Conservation (phyloP, 257 asterid genomes). For the Solanum commersonii region DNA sequence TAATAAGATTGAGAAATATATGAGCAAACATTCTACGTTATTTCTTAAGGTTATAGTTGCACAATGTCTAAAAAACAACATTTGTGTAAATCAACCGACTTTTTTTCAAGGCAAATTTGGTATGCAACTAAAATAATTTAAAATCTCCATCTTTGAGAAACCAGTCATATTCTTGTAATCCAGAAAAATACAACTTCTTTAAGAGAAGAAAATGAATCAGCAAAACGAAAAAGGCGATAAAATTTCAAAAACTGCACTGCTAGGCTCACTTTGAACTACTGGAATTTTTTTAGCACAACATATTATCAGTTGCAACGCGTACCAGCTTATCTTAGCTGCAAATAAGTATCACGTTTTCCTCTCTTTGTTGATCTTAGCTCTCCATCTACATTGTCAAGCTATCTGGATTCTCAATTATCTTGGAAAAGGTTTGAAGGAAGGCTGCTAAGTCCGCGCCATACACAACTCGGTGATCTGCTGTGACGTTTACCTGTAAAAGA, state of each 20-base stretch:
- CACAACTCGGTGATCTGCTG: constrained; percentile 76
- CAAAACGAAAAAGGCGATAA: not conserved
- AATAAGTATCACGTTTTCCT: no score
- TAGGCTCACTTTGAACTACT: not conserved
- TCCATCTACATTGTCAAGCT: constrained; percentile 63
- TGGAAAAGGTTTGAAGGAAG: constrained; percentile 64
- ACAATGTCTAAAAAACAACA: not conserved
- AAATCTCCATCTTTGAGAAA: not conserved
- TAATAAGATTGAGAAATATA: no score
- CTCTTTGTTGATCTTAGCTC: not conserved
- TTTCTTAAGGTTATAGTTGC: not conserved
- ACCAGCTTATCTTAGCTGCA: not conserved
- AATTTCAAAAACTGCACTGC: not conserved
- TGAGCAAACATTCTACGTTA: not conserved
- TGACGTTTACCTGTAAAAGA: constrained; percentile 56
- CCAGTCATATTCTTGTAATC: not conserved
- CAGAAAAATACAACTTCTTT: not conserved
- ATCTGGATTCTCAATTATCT: constrained; percentile 65
- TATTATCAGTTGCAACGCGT: not conserved
- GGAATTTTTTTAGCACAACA: not conserved
- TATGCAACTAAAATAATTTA: not conserved
- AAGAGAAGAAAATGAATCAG: not conserved
- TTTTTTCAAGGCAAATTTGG: not conserved
- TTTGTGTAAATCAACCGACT: not conserved
- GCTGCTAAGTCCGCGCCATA: constrained; percentile 89